Base-by-base conservation (phyloP, 352 stramenopile genomes). In the Phytophthora crassamura region DNA sequence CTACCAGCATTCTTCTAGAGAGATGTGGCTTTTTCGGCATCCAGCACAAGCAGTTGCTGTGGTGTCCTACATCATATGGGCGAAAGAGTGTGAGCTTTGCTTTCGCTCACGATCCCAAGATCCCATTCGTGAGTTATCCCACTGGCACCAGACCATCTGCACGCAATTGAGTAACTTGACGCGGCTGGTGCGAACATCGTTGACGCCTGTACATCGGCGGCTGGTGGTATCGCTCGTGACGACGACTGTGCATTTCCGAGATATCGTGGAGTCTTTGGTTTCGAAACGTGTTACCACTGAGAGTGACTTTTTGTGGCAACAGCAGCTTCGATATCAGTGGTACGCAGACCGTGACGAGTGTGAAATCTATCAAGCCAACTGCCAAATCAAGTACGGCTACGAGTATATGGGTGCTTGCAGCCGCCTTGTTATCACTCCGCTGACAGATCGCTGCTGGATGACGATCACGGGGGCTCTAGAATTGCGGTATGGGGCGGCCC, bases 361-460 rank as follows among this genome's bases (percentile, higher is more conserved):
- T 25, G 52, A 80, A 12, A 76, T 85, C 15, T 50, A 80, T 36
- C 82, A 93, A 50, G 83, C 84, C 0, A 92, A 93, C 53, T 90
- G 81, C 42, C 49, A 60, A 33, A 82, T 90, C 46, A 80, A 78
- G 38, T 98, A 97, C 60, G 92, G 91, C 0, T 97, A 97, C 64
- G 91, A 98, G 68, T 98, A 98, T 75, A 93, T 98, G 75, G 92
- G 92, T 5, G 94, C 91, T 9, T 91, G 86, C 34, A 91, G 77
- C 15, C 81, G 94, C 0, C 78, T 98, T 4, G 94, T 98, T 8
- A 98, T 98, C 54, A 98, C 94, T 7, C 94, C 94, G 9, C 65
- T 98, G 38, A 98, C 94, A 0, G 94, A 98, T 63, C 85, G 93
- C 0, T 98, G 90, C 59, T 98, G 95, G 83, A 94, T 98, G 71